Evolutionary conservation across 129 eudicot genomes (phyloP).

Genomic region (Centrapalus pauciflorus): DNA sequence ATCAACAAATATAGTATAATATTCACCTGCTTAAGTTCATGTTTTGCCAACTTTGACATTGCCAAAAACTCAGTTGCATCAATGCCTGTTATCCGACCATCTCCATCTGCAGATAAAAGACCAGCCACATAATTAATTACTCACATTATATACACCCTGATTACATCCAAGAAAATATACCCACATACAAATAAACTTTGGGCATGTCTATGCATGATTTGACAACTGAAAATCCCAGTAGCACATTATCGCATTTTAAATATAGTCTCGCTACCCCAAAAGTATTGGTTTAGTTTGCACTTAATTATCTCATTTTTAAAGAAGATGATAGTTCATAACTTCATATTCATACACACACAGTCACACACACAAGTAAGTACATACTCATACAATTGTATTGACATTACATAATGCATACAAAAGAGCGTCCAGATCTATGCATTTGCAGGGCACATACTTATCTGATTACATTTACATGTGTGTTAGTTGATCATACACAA

Average conservation of each 20-base stretch:
- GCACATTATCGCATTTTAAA: neutral
- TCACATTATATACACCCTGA: neutral
- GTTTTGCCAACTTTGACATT: slow-evolving; percentile 53
- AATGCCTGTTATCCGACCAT: slow-evolving; percentile 70
- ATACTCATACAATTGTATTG: neutral
- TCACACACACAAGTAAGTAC: neutral
- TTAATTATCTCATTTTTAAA: neutral
- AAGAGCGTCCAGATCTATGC: neutral
- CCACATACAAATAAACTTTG: neutral
- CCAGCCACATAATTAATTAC: neutral
- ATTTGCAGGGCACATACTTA: neutral
- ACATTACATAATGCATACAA: neutral
- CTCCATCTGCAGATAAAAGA: slow-evolving; percentile 46
- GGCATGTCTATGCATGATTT: neutral
- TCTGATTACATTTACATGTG: neutral
- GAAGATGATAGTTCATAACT: neutral
- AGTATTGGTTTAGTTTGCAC: neutral
- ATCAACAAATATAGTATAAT: neutral
- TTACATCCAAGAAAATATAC: neutral
- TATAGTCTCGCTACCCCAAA: neutral
- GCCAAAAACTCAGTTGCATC: slow-evolving; percentile 64
- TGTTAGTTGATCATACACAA: neutral
- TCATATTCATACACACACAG: no score
- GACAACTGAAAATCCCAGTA: neutral
- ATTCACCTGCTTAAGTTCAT: slow-evolving; percentile 87